Conservation (phyloP, 495 filamentous ascomycete species). For the Tetracladium setigerum region DNA sequence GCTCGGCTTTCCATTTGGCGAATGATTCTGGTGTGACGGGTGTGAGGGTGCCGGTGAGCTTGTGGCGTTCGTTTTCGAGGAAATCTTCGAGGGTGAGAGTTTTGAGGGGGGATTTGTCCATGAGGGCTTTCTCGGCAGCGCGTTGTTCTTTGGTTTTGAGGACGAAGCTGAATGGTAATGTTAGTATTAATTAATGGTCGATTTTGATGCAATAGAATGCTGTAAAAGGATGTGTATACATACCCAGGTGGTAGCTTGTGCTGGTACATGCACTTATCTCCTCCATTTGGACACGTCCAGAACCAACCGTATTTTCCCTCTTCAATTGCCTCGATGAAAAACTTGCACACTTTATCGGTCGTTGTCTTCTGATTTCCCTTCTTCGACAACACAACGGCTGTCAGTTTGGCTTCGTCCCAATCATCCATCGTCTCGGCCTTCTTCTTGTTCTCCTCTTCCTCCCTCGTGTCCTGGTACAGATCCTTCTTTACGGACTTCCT, state of each 20-base stretch:
- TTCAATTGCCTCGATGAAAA: constrained; percentile 95
- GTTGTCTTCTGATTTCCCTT: constrained; percentile 94
- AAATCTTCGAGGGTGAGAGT: constrained; percentile 97
- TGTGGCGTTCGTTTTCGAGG: constrained; percentile 88
- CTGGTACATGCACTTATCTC: constrained; percentile 97
- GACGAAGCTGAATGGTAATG: constrained; percentile 57
- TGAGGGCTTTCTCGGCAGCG: constrained; percentile 90
- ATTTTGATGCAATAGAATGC: too few species aligned
- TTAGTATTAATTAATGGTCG: constrained; percentile 19
- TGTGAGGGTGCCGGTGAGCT: constrained; percentile 81
- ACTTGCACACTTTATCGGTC: constrained; percentile 99
- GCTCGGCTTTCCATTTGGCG: constrained; percentile 86
- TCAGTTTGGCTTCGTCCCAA: constrained; percentile 96
- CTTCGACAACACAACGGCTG: constrained; percentile 84
- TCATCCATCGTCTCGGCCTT: constrained; percentile 89
- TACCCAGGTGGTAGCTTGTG: constrained; percentile 91
- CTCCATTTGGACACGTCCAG: constrained; percentile 95
- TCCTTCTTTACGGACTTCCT: constrained; percentile 88
- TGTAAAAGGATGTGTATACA: constrained; percentile 26
- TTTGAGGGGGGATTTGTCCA: constrained; percentile 93
- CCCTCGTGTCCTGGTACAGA: constrained; percentile 81
- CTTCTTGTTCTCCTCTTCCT: constrained; percentile 68
- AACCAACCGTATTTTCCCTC: constrained; percentile 99
- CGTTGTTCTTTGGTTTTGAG: constrained; percentile 97
- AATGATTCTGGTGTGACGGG: constrained; percentile 91